Percentiles rank a stretch among this genome's conserved stretches.
Evolutionary conservation across 208 protist species (phyloP).

Genomic region (Strigomonas oncopelti): DNA sequence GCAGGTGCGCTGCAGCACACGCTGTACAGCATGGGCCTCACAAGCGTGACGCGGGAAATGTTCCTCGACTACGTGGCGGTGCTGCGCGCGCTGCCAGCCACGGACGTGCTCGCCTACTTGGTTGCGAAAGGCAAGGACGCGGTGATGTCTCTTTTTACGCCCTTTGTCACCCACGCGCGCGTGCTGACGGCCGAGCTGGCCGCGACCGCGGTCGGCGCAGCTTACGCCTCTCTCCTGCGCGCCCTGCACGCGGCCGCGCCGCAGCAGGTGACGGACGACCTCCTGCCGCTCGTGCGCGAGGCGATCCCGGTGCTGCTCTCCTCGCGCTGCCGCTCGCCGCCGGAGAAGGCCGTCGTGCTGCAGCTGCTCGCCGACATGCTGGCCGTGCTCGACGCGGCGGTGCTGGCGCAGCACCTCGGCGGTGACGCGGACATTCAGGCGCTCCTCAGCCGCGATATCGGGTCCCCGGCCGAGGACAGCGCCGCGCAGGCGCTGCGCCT

Average conservation of each 20-base stretch:
- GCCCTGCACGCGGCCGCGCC: constrained; percentile 25
- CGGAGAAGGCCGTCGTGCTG: constrained; percentile 54
- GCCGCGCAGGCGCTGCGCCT: constrained; percentile 61
- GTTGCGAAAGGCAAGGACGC: constrained; percentile 50
- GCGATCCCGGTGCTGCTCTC: constrained; percentile 41
- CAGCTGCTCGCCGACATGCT: neutral
- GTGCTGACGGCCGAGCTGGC: constrained; percentile 46
- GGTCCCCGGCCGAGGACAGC: constrained; percentile 54
- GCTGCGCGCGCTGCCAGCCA: constrained; percentile 32
- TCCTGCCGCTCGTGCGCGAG: constrained; percentile 39
- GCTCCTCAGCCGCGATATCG: constrained; percentile 62
- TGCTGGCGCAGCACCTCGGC: neutral
- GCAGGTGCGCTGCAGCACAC: constrained; percentile 47
- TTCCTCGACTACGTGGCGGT: constrained; percentile 60
- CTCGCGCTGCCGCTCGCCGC: constrained; percentile 57
- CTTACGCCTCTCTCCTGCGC: constrained; percentile 47
- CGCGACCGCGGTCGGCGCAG: constrained; percentile 21
- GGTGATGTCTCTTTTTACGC: constrained; percentile 52
- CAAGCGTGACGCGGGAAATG: constrained; percentile 28
- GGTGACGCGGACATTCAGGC: constrained; percentile 23
- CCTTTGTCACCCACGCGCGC: constrained; percentile 74
- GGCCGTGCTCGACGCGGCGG: neutral
- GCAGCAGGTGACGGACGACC: neutral
- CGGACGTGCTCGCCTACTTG: constrained; percentile 35
- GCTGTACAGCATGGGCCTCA: constrained; percentile 77